These are phyloP conservation scores for Lichtheimia ornata DNA, from an alignment of 371 early-diverging fungal species.

Conservation along the genomic window DNA sequence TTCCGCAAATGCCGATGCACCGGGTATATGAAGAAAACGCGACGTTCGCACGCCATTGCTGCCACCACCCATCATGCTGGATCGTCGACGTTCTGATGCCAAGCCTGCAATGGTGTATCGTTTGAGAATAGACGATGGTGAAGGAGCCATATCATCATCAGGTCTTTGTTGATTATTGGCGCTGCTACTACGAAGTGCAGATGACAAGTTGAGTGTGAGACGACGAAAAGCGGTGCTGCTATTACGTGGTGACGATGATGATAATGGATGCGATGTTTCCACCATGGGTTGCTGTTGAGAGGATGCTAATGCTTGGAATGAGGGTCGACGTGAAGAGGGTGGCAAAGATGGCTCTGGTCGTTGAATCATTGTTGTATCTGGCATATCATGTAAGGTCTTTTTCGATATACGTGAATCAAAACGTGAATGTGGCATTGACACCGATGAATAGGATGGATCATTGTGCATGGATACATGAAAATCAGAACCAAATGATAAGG, in stretches of 20 bases:
- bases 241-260: not conserved
- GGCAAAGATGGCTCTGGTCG: not conserved
- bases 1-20: not conserved
- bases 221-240: slow-evolving; percentile 19
- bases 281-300: no score
- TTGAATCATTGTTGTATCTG: not conserved
- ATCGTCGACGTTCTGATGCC: slow-evolving; percentile 12
- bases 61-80: slow-evolving; percentile 7
- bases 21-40: slow-evolving; percentile 17
- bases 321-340: not conserved
- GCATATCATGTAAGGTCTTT: slow-evolving; percentile 2
- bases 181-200: slow-evolving; percentile 7
- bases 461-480: slow-evolving; percentile 12
- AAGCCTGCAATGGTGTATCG: slow-evolving; percentile 12
- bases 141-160: not conserved
- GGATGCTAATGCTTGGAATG: not conserved
- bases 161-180: not conserved
- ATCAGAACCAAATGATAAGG: slow-evolving; percentile 28
- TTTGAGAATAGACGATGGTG: slow-evolving; percentile 8
- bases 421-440: not conserved
- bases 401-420: slow-evolving; percentile 3
- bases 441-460: slow-evolving; percentile 5
- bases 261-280: not conserved
- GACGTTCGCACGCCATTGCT: slow-evolving; percentile 17
- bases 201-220: slow-evolving; percentile 25